Conservation (phyloP, 2,329 filamentous ascomycete species). For the Aspergillus neotritici region DNA sequence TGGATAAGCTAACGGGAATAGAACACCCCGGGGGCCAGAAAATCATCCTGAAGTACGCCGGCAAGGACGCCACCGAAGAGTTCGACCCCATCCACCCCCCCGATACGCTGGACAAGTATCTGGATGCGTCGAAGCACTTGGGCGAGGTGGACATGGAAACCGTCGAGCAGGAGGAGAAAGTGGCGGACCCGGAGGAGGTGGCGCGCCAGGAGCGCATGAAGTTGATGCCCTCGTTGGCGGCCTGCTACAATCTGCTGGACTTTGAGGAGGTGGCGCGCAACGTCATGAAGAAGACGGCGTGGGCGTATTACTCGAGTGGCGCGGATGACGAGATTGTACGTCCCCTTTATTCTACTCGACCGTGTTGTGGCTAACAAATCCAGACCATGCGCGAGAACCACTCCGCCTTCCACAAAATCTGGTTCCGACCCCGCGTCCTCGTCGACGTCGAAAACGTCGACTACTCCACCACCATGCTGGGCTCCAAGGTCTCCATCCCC, state of each 20-base stretch:
- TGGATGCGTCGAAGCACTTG: slow-evolving; percentile 78
- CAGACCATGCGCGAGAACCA: slow-evolving; percentile 95
- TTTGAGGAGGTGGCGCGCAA: slow-evolving; percentile 88
- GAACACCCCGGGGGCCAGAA: slow-evolving; percentile 86
- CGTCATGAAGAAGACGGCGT: slow-evolving; percentile 93
- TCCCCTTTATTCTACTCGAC: slow-evolving; percentile 8
- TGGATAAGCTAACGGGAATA: slow-evolving; percentile 22
- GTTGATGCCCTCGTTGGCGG: slow-evolving; percentile 71
- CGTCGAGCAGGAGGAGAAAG: slow-evolving; percentile 62
- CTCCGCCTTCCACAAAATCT: slow-evolving; percentile 89
- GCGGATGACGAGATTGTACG: slow-evolving; percentile 82
- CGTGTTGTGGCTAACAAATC: slow-evolving; percentile 1
- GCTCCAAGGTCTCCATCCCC: slow-evolving; percentile 73
- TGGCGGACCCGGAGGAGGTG: slow-evolving; percentile 63
- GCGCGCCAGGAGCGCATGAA: slow-evolving; percentile 68
- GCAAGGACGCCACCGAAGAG: slow-evolving; percentile 87
- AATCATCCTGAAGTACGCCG: slow-evolving; percentile 95
- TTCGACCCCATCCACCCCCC: slow-evolving; percentile 86
- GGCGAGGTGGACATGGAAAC: slow-evolving; percentile 86
- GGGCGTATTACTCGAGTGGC: slow-evolving; percentile 95
- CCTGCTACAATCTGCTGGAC: slow-evolving; percentile 91
- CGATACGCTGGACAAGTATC: slow-evolving; percentile 77
- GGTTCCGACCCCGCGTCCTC: slow-evolving; percentile 88
- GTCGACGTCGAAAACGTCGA: slow-evolving; percentile 86
- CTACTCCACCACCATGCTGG: slow-evolving; percentile 87